A percentile compares a stretch with the other conserved stretches of the same genome.
These are phyloP conservation scores for Kwoniella sp. DNA, from an alignment of 768 basidiomycete genomes.

Conservation along the genomic window DNA sequence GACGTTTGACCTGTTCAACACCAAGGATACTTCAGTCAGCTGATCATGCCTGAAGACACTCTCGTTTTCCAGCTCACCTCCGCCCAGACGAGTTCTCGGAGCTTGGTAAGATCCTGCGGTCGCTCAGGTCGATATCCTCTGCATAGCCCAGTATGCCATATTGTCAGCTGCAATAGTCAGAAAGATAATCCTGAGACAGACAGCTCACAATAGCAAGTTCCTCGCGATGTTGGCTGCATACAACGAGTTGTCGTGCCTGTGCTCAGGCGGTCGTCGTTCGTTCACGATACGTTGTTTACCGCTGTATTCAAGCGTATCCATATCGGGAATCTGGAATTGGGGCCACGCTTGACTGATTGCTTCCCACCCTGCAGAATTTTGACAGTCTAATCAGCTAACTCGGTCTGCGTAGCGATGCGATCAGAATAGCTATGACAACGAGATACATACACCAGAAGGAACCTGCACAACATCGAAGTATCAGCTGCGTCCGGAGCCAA, in stretches of 20 bases:
- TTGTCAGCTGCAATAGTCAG: constrained; percentile 6
- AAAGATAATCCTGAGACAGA: not conserved
- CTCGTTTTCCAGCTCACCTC: constrained; percentile 37
- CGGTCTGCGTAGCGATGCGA: too few species aligned
- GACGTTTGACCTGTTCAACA: constrained; percentile 31
- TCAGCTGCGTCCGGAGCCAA: too few species aligned
- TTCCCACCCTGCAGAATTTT: constrained; percentile 55
- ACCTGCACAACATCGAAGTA: constrained; percentile 14
- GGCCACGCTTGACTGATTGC: constrained; percentile 54
- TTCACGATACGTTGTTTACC: constrained; percentile 21
- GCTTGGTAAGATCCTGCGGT: constrained; percentile 45
- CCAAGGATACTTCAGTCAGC: not conserved
- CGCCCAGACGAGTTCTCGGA: constrained; percentile 54
- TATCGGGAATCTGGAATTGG: constrained; percentile 43
- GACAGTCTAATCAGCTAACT: too few species aligned
- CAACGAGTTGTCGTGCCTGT: constrained; percentile 49
- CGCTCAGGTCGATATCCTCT: constrained; percentile 53
- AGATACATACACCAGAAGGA: constrained; percentile 50
- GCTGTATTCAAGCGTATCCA: constrained; percentile 42
- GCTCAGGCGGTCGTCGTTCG: constrained; percentile 19
- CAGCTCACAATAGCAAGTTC: constrained; percentile 49
- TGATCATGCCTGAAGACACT: not conserved
- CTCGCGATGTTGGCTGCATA: constrained; percentile 49
- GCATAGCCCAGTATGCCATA: not conserved
- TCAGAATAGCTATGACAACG: too few species aligned